phyloP scores from a whole-genome alignment of 1,284 basidiomycete species.

The Lentinus polychrous region DNA sequence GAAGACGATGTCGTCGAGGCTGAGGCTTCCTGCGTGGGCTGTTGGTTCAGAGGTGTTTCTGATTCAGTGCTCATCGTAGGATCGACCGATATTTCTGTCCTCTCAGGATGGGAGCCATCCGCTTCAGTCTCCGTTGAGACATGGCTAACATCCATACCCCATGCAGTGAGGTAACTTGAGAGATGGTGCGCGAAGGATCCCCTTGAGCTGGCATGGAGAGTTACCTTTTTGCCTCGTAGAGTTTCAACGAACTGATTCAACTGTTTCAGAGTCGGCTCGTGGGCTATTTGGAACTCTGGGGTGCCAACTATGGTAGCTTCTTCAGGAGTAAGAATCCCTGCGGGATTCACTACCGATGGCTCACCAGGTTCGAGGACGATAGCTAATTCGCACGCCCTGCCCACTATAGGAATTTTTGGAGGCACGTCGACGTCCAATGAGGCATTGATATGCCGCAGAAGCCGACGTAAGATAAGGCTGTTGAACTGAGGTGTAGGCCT shows the following conservation, averaged over 20 bases:
- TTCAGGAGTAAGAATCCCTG: slow-evolving; percentile 32
- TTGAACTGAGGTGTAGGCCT: slow-evolving; percentile 53
- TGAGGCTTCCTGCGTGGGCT: slow-evolving; percentile 9
- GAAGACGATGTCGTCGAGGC: slow-evolving; percentile 4
- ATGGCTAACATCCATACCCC: slow-evolving; percentile 90
- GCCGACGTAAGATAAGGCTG: slow-evolving; percentile 54
- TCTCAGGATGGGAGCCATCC: slow-evolving; percentile 26
- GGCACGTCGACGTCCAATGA: slow-evolving; percentile 44
- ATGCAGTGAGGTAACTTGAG: slow-evolving; percentile 85
- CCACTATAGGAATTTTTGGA: slow-evolving; percentile 30
- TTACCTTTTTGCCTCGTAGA: slow-evolving; percentile 75
- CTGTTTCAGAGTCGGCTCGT: slow-evolving; percentile 74
- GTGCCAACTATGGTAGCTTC: slow-evolving; percentile 39
- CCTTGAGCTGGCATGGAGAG: slow-evolving; percentile 74
- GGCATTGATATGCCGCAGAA: slow-evolving; percentile 64
- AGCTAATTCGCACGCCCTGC: slow-evolving; percentile 48
- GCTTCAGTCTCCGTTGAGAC: slow-evolving; percentile 56
- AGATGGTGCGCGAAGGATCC: slow-evolving; percentile 87
- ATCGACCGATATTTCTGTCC: background rate
- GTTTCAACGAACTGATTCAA: slow-evolving; percentile 74
- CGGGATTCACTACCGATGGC: slow-evolving; percentile 27
- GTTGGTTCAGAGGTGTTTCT: background rate
- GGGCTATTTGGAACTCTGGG: slow-evolving; percentile 40
- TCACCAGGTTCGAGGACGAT: slow-evolving; percentile 52
- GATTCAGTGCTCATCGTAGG: background rate